Evolutionary conservation across 78 protist genomes (phyloP).

Genomic region (Dictyostelium citrinum): DNA sequence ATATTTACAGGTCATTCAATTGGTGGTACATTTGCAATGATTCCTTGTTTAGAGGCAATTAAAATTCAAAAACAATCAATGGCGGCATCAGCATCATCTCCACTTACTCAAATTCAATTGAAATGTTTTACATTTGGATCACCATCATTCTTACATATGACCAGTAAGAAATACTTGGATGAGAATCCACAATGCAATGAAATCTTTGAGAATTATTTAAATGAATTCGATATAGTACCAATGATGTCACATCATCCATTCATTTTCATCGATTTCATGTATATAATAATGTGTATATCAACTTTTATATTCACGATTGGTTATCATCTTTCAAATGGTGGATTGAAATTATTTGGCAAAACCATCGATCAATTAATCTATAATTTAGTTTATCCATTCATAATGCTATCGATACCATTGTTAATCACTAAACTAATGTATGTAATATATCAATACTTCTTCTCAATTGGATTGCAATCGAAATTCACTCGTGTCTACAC

Average conservation of each 20-base stretch:
- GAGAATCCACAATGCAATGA: background rate
- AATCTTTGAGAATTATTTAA: slow-evolving; percentile 27
- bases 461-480: background rate
- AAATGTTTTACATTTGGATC: slow-evolving; percentile 44
- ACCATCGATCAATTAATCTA: background rate
- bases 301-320: background rate
- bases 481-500: background rate
- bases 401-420: background rate
- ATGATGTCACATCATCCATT: slow-evolving; percentile 56
- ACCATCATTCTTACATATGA: slow-evolving; percentile 20
- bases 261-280: slow-evolving; percentile 26
- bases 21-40: slow-evolving; percentile 13
- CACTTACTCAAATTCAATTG: background rate
- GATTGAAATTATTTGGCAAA: background rate
- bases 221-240: slow-evolving; percentile 53
- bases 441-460: background rate
- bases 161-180: background rate
- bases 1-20: slow-evolving; percentile 66
- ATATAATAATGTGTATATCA: background rate
- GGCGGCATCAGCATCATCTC: background rate
- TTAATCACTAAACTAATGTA: background rate
- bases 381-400: background rate
- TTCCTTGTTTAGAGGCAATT: slow-evolving; percentile 4
- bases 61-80: slow-evolving; percentile 5
- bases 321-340: background rate